Evolutionary conservation across 768 basidiomycete genomes (phyloP), one percentile per base, ranked within the genome.

Genomic region (Scleroderma citrinum): DNA sequence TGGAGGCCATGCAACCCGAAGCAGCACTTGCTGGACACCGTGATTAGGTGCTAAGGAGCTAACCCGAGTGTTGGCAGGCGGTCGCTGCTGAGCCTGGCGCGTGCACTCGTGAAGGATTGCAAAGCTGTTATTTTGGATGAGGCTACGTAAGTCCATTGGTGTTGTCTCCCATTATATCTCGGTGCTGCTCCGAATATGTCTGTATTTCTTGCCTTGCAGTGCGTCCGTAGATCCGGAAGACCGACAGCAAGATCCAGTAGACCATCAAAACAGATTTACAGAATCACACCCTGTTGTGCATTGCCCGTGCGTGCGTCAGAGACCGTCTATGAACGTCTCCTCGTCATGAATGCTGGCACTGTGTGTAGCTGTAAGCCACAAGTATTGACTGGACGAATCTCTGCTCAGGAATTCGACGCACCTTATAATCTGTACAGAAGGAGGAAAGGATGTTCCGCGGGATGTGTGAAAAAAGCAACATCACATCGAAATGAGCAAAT

Each of bases 331-430:
- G 85, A 91, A 61, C 69, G 80, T 20, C 82, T 88, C 38, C 68
- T 85, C 34, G 85, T 87, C 7, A 74, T 88, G 56, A 78, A 83
- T 50, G 73, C 75, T 23, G 85, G 87, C 76, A n/a, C n/a, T n/a
- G n/a, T 67, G 67, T 8, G 77, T 87, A 35, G 72, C 70, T 23
- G 77, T 80, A 35, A 66, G 76, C 31, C 20, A 2, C 31, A 21
- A 26, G 17, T 44, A 20, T 29, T 4, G 5, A 29, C 26, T 29
- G 26, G n/a, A n/a, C 26, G 26, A 5, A 29, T 8, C 26, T 29
- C 26, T 30, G 29, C n/a, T 19, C 56, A 76, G 73, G 81, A 81
- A 69, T 80, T 80, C 52, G 80, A 81, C 52, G 76, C 78, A 8
- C 82, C 83, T 1, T 53, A 69, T 30, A 72, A 72, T 26, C 63